Base-by-base conservation (phyloP, 2,329 filamentous ascomycete species). In the Fusarium abutilonis region DNA sequence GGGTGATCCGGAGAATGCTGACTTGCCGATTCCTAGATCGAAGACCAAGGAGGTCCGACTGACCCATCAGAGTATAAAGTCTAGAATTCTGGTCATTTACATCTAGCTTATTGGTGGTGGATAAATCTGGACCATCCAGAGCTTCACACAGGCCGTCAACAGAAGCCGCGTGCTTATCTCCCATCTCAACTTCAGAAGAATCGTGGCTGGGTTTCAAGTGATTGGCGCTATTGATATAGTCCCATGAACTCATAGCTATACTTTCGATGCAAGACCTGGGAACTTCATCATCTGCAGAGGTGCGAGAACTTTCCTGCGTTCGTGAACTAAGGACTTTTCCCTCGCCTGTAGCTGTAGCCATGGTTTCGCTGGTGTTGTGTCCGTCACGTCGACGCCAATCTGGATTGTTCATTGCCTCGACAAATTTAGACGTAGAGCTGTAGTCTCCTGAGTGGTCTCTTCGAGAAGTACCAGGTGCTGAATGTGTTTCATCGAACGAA, bases 401-500 rank as follows among this genome's bases (percentile, higher is more conserved):
- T 13, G 73, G 74, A 26, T 77, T 75, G 21, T 68, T 74, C 70
- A 77, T 71, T 21, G 74, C 75, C 55, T 75, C 70, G 8, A 56
- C 45, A 35, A 72, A 69, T 38, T 69, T 73, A 23, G 66, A 70
- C 21, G 36, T 51, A 7, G 46, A 8, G 10, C 50, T 56, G 6
- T 56, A 41, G 2, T 72, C 72, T 9, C 66, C 69, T 11, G 55
- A 56, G 15, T 58, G 32, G 2, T 70, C 59, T 40, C 47, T 59
- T 9, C 63, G 48, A 10, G 36, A 31, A 19, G 36, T 9, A 34
- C 32, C 23, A 13, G 56, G 42, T 5, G 31, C 39, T 4, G 59
- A 57, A 13, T 39, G 26, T 6, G 31, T 53, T 17, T 67, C 68
- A 6, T 55, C 55, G 6, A 67, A 42, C 9, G 58, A 57, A 28